Base-by-base conservation (phyloP, 306 rosid genomes). In the Dalbergia cultrata region DNA sequence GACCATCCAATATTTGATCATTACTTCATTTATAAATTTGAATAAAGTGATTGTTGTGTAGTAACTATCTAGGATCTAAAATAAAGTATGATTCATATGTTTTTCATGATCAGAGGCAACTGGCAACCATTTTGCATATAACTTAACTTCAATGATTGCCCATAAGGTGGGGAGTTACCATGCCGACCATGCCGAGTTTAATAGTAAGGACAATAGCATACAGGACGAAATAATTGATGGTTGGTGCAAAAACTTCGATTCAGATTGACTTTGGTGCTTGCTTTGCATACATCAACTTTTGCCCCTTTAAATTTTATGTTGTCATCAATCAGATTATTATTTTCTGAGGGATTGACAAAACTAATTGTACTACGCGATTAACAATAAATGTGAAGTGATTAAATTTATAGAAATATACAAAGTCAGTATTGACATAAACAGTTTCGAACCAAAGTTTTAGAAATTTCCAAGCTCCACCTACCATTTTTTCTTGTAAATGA, bases 1-100 rank as follows among this genome's bases (percentile, higher is more conserved):
- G 83, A 83, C 88, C 21, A 37, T 69, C 65, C 78, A 69, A 75
- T 75, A 31, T 57, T 72, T 67, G 39, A 79, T 84, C 84, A 33
- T 79, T 71, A 16, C 67, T 81, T 81, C 83, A 41, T 66, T 71
- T 43, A 62, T 31, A 63, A 22, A 34, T 45, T 60, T 37, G 12
- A 33, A 67, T 52, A 81, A 79, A 84, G 78, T 74, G 47, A 54
- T 58, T 66, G 71, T 18, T 82, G 63, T 17, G 41, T 59, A 10
- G 60, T 39, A 49, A 68, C 62, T 33, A 77, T 84, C 82, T 19
- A 31, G 12, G 37, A 43, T 45, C 83, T 52, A 35, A 35, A 18
- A 70, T 4, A 50, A 50, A 16, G 13, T 60, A 26, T 47, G 65
- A 43, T 18, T 54, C 73, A 33, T 19, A 50, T 77, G 75, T 14